These are phyloP conservation scores for Termitomyces sp. DNA, from an alignment of 1,284 basidiomycete genomes.

Conservation along the genomic window DNA sequence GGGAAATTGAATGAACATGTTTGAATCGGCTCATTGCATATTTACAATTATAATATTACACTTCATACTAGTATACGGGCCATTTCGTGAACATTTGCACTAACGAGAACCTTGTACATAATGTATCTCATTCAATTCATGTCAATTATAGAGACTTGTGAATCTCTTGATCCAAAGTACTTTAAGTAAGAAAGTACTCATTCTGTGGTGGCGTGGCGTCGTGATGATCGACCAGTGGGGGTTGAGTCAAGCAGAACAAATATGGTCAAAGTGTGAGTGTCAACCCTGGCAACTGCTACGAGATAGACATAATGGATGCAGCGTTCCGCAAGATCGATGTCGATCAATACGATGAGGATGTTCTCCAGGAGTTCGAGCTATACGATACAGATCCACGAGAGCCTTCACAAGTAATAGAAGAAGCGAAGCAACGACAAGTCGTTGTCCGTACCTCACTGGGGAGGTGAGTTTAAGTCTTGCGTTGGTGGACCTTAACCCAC, in stretches of 20 bases:
- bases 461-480: constrained; percentile 41
- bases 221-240: neutral
- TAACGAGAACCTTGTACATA: neutral
- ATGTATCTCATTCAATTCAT: neutral
- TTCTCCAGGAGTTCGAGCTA: constrained; percentile 79
- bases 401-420: constrained; percentile 66
- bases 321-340: constrained; percentile 93
- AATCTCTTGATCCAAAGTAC: neutral
- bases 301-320: constrained; percentile 47
- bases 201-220: neutral
- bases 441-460: constrained; percentile 72
- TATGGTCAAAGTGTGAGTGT: neutral
- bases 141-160: too few species aligned
- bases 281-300: neutral
- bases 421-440: constrained; percentile 71
- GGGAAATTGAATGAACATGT: too few species aligned
- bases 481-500: neutral
- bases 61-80: neutral
- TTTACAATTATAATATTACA: neutral
- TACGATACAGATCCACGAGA: constrained; percentile 84
- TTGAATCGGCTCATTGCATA: neutral
- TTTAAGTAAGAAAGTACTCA: too few species aligned
- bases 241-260: neutral
- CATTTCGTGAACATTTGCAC: neutral
- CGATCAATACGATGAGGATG: constrained; percentile 91